Base-by-base conservation (phyloP, 2,329 filamentous ascomycete species). In the Exophiala alcalophila region DNA sequence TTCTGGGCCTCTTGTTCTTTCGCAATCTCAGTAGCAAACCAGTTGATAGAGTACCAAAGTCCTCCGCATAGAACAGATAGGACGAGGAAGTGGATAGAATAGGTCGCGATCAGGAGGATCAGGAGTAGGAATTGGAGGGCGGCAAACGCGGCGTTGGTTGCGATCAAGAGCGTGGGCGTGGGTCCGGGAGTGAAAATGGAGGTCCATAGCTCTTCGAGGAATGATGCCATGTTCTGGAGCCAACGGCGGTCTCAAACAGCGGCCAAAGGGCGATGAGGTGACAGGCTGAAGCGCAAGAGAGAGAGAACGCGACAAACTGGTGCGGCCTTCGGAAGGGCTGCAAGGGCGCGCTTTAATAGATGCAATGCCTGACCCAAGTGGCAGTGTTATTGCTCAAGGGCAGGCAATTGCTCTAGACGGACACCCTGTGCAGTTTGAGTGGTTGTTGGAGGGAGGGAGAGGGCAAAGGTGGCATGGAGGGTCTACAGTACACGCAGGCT, bases 21-120 rank as follows among this genome's bases (percentile, higher is more conserved):
- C 65, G 55, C 67, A 63, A 83, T 64, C 60, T 83, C 91, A 31
- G 69, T 69, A 41, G 87, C 89, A 61, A 98, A 97, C 92, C 92
- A 98, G 76, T 97, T 97, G 69, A 97, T 90, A 44, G 85, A 80
- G 71, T 79, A 89, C 92, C 92, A 98, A 24, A 97, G 74, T 4
- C 86, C 85, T 21, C 71, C 90, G 52, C 81, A 87, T 7, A 98
- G 72, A 45, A 82, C 59, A 9, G 87, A 94, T 4, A 98, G 77
- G 44, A 91, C 74, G 51, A 88, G 64, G 60, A 96, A 95, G 73
- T 97, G 92, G 52, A 94, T 77, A 69, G 85, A 94, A 66, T 84
- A 81, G 5, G 91, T 98, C 43, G 80, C 83, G 55, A 88, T 48
- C 38, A 97, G 77, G 50, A 98, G 83, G 40, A 69, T 65, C 53